These are phyloP conservation scores for Fusarium avenaceum DNA, from an alignment of 2,329 filamentous ascomycete species.

Conservation along the genomic window DNA sequence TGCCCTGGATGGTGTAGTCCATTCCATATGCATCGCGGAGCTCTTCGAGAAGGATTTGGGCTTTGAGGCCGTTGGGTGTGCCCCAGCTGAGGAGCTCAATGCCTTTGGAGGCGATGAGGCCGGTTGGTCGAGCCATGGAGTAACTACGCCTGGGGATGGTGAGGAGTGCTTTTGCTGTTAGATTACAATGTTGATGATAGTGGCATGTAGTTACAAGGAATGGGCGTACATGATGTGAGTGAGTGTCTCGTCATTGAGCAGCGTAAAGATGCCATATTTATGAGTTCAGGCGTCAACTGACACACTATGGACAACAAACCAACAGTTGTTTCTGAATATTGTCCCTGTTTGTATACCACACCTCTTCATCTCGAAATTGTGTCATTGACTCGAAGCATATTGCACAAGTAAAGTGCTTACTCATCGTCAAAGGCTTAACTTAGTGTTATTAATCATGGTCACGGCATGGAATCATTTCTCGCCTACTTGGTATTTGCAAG, in stretches of 20 bases:
- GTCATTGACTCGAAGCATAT: not conserved
- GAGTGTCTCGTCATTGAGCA: not conserved
- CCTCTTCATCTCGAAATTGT: not conserved
- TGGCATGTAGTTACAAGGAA: not conserved
- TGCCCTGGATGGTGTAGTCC: constrained; percentile 69
- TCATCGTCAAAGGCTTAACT: constrained; percentile 20
- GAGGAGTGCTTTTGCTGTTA: not conserved
- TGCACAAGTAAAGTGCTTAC: constrained; percentile 9
- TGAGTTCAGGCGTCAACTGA: not conserved
- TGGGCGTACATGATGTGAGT: not conserved
- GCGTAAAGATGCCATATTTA: constrained; percentile 9
- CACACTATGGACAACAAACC: not conserved
- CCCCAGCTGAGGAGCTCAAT: constrained; percentile 73
- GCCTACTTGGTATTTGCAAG: not conserved
- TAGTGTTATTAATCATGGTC: not conserved
- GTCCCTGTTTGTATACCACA: not conserved
- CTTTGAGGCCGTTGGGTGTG: constrained; percentile 69
- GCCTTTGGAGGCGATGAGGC: constrained; percentile 72
- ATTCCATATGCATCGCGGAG: constrained; percentile 74
- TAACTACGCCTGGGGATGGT: not conserved
- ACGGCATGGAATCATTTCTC: constrained; percentile 12
- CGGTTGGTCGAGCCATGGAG: constrained; percentile 58
- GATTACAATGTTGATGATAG: not conserved
- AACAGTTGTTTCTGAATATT: not conserved
- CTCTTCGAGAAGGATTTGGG: constrained; percentile 73